Base-by-base conservation (phyloP, 2,329 filamentous ascomycete species). In the Neonectria faginata region DNA sequence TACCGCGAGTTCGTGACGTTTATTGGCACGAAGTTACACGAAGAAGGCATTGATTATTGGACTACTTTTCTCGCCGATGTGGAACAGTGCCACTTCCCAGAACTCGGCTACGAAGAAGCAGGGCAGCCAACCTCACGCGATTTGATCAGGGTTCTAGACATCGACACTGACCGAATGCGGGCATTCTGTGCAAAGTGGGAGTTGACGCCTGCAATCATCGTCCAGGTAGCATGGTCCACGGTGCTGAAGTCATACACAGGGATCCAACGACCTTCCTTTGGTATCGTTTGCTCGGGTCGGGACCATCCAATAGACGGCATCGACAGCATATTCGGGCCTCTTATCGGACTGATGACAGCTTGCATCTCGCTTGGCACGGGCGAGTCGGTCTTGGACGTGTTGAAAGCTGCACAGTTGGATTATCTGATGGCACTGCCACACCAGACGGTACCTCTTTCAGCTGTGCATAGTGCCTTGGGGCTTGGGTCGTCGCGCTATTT, bases 311-410 rank as follows among this genome's bases (percentile, higher is more conserved):
- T 88, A 1, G 74, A 79, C 2, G 79, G 81, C 1, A 82, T 87
- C 11, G 78, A 83, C 2, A 77, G 82, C 3, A 81, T 84, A 2
- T 79, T 85, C 11, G 86, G 86, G 0, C 79, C 81, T 10, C 84
- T 87, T 52, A 84, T 88, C 63, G 86, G 86, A 58, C 86, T 87
- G 81, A 78, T 88, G 3, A 82, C 85, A 50, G 86, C 81, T 62
- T 80, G 82, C 6, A 76, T 86, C 4, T 71, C 77, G 60, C 67
- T 84, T 22, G 44, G 42, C 39, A 60, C 74, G 52, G 58, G 75
- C 66, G 57, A 78, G 48, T 60, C 77, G 1, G 74, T 86, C 10
- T 63, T 71, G 2, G 78, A 82, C 11, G 72, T 81, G 0, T 75
- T 85, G 0, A 79, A 81, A 31, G 74, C 74, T 11, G 76, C 85